Base-by-base conservation (phyloP, 2,329 filamentous ascomycete species). In the Paraconiothyrium brasiliense region DNA sequence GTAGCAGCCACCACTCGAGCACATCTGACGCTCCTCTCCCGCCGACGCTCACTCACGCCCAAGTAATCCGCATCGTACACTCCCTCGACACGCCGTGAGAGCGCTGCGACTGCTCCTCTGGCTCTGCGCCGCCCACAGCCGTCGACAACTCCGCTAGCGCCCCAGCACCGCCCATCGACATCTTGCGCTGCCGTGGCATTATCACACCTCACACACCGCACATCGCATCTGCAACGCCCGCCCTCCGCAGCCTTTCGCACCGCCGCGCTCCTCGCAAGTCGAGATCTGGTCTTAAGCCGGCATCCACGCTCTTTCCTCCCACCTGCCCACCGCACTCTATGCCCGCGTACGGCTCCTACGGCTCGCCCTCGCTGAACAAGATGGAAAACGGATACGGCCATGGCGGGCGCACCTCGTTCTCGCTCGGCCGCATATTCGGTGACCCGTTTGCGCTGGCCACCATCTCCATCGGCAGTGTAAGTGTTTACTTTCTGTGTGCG, bases 381-480 rank as follows among this genome's bases (percentile, higher is more conserved):
- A 93, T 93, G 91, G 91, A 93, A 84, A 84, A 88, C 78, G 79
- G 84, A 75, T 84, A 86, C 75, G 84, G 75, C 60, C 77, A 79
- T 68, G 75, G 76, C 81, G 79, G 82, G 67, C 69, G 76, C 50
- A 70, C 74, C 60, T 82, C 80, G 71, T 90, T 97, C 80, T 90
- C 87, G 79, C 80, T 94, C 79, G 92, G 92, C 77, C 96, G 97
- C 81, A 93, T 99, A 72, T 86, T 97, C 64, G 95, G 95, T 72
- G 94, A 99, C 81, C 95, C 95, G 6, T 98, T 99, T 80, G 94
- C 94, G 62, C 87, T 99, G 63, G 93, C 94, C 58, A 98, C 95
- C 39, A 88, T 97, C 67, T 97, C 94, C 60, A 97, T 98, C 79
- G 88, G 91, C 66, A 85, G 92, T 76, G 94, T 97, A 88, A 80